A percentile compares a stretch with the other conserved stretches of the same genome.
These are phyloP conservation scores for Malus hybrid DNA, from an alignment of 331 rosid species.

Conservation along the genomic window DNA sequence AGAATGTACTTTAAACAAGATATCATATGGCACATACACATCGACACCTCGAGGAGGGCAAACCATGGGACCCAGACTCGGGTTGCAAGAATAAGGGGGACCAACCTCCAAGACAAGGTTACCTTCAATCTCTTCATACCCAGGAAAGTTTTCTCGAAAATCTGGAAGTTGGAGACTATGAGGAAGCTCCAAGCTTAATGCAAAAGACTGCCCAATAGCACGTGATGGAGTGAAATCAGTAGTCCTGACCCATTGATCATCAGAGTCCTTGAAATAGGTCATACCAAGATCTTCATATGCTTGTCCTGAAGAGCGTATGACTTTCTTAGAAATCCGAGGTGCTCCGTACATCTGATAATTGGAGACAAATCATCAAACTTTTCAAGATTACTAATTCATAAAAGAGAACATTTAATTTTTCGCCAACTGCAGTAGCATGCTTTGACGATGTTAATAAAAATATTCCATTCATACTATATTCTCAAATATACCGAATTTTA, in stretches of 20 bases:
- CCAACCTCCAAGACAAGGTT: constrained; percentile 35
- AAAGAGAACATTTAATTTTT: not conserved
- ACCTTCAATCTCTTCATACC: constrained; percentile 36
- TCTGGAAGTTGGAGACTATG: constrained; percentile 29
- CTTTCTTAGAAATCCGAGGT: constrained; percentile 58
- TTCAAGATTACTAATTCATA: not conserved
- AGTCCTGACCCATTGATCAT: constrained; percentile 61
- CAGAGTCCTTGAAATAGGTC: constrained; percentile 35
- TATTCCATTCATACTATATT: no score
- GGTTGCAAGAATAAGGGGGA: constrained; percentile 25
- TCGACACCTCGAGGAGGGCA: constrained; percentile 36
- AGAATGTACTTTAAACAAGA: constrained; percentile 50
- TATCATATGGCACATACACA: constrained; percentile 39
- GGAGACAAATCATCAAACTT: not conserved
- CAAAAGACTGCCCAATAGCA: constrained; percentile 61
- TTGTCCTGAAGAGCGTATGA: constrained; percentile 16
- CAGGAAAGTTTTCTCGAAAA: constrained; percentile 48
- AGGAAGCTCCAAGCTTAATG: constrained; percentile 58
- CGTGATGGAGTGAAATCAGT: constrained; percentile 58
- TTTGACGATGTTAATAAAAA: no score
- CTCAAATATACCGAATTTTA: no score
- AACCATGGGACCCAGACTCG: constrained; percentile 56
- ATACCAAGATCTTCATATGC: constrained; percentile 4
- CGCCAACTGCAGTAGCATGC: not conserved
- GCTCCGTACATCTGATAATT: constrained; percentile 42